Evolutionary conservation across 2,329 filamentous ascomycete species (phyloP), one percentile per base, ranked within the genome.

Genomic region (Colletotrichum tabaci): DNA sequence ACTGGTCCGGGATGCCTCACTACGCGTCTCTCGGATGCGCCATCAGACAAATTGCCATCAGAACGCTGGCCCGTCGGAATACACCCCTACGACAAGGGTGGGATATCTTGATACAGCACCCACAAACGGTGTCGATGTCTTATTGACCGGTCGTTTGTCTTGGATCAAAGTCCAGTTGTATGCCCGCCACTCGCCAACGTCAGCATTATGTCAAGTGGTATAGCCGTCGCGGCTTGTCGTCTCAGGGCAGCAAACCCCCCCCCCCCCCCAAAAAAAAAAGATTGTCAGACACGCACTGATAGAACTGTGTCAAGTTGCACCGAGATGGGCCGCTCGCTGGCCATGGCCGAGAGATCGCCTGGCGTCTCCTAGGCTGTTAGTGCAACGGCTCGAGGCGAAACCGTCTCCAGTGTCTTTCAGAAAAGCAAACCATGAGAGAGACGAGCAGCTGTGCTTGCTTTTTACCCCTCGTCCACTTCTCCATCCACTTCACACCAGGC

Each of bases 81-180:
- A 13, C n/a, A 12, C 10, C 13, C 13, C n/a, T 13, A n/a, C 52
- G 30, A 35, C 30, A 35, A 35, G 30, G 30, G 30, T 35, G 30
- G 30, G 30, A 35, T 10, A 35, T 9, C 8, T 35, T 35, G 30
- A 30, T 30, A 30, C 30, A 30, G 30, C 30, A 35, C 30, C 30
- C 30, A 40, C 53, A 56, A 40, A 65, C 53, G 42, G 44, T 21
- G 56, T 38, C 38, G n/a, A 60, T 69, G 66, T 60, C 66, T 66
- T 52, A 8, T 16, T 18, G 18, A n/a, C 26, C 44, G 7, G 30
- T 13, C 18, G 46, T 23, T 26, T 40, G 46, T 42, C n/a, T 23
- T 10, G 15, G 21, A 42, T 23, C 38, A 26, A 38, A n/a, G 35
- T n/a, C 53, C 4, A 23, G 13, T 16, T 15, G 42, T 7, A 13